Evolutionary conservation across 1,284 basidiomycete genomes (phyloP), one percentile per base, ranked within the genome.

Genomic region (Ceratobasidium sp.): DNA sequence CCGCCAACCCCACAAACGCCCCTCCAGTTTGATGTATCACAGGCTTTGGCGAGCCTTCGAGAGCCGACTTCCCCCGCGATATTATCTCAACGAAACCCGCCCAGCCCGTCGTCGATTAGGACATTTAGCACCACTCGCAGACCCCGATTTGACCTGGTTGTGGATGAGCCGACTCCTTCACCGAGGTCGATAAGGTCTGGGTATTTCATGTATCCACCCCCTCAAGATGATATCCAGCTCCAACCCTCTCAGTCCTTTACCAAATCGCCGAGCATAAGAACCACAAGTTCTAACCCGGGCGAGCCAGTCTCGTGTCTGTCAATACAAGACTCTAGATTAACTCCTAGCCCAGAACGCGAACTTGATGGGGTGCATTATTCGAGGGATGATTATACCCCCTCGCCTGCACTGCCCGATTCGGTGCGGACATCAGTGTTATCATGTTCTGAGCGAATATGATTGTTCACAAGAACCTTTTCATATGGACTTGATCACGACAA

Each of bases 361-460:
- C 38, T 68, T 10, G 66, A 50, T 12, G 66, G 66, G 3, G 33
- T 68, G 23, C 46, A 50, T 13, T 64, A 54, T 40, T 54, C 33
- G 66, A 54, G 66, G 33, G 66, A 54, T 15, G 66, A 54, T 3
- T 26, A 28, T 54, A 13, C 26, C 9, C 15, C 48, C 10, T 68
- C 66, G 28, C 66, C 66, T 52, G 66, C 66, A 38, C 40, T 68
- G 33, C 48, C 66, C 23, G 66, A 68, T 54, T 68, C 66, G 10
- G 66, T 68, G 33, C 66, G 66, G 66, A 68, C 66, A 6, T 68
- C 66, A 9, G 50, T 68, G 10, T 38, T 68, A 20, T 68, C 66
- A 9, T 68, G 20, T 40, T 68, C 40, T 40, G 66, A 68, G 33
- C 33, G 33, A 33, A 33, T 33, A 33, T 33, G 33, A 33, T 33